Evolutionary conservation across 306 rosid species (phyloP).

Genomic region (Spatholobus suberectus): DNA sequence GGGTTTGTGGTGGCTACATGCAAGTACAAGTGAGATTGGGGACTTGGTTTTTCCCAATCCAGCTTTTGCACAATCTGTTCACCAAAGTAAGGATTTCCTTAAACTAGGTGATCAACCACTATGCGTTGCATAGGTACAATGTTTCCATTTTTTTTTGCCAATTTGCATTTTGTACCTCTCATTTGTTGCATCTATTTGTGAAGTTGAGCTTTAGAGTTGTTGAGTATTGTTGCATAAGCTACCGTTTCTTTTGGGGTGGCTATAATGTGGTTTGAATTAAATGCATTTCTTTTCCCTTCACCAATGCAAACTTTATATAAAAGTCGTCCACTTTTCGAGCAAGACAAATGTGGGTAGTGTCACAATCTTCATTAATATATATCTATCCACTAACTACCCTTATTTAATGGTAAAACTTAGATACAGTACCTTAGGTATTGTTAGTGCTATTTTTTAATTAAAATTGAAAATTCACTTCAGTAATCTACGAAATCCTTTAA

Average conservation of each 20-base stretch:
- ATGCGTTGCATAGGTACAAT: conserved; percentile 65
- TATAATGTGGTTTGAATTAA: conserved; percentile 16
- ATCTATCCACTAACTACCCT: background rate
- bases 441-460: too few relatives aligned
- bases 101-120: conserved; percentile 59
- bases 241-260: background rate
- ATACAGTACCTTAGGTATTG: too few relatives aligned
- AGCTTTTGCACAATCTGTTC: conserved; percentile 65
- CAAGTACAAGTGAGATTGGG: conserved; percentile 62
- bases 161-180: background rate
- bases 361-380: background rate
- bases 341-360: background rate
- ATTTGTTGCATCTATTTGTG: background rate
- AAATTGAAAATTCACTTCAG: too few relatives aligned
- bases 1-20: conserved; percentile 75
- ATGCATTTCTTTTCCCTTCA: background rate
- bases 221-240: background rate
- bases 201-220: background rate
- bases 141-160: background rate
- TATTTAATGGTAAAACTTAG: too few relatives aligned
- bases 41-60: conserved; percentile 76
- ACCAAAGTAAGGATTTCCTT: conserved; percentile 50
- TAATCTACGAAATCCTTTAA: too few relatives aligned
- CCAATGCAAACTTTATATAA: too few relatives aligned
- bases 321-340: background rate